phyloP scores from a whole-genome alignment of 179 eudicot species.

The Heliamphora pulchella region DNA sequence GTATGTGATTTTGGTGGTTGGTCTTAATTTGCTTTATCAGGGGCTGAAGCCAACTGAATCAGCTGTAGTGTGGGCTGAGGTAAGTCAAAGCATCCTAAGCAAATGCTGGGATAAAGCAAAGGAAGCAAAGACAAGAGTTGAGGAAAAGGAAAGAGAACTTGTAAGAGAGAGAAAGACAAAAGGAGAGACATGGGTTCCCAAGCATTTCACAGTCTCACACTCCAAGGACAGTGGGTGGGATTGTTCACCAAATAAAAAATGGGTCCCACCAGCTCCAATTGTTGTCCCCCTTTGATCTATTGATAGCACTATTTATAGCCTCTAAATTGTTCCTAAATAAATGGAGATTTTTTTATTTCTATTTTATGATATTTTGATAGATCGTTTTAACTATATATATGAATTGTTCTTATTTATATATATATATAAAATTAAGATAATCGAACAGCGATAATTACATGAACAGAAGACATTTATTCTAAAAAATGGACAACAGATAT shows the following conservation, averaged over 20 bases:
- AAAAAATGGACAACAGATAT: too few relatives aligned
- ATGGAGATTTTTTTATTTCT: too few relatives aligned
- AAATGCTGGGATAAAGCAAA: conserved; percentile 64
- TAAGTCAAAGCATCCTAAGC: conserved; percentile 45
- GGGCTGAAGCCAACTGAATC: conserved; percentile 53
- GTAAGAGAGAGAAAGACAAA: conserved; percentile 32
- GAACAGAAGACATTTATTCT: too few relatives aligned
- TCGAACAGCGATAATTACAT: too few relatives aligned
- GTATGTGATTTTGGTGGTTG: background rate
- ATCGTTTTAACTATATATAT: too few relatives aligned
- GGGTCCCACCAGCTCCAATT: conserved; percentile 61
- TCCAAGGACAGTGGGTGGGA: conserved; percentile 47
- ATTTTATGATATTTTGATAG: too few relatives aligned
- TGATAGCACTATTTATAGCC: too few relatives aligned
- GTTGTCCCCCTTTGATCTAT: conserved; percentile 31
- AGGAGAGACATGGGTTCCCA: conserved; percentile 48
- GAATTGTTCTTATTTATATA: too few relatives aligned
- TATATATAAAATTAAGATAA: too few relatives aligned
- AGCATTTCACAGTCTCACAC: conserved; percentile 47
- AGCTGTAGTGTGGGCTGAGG: conserved; percentile 58
- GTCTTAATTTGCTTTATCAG: conserved; percentile 21
- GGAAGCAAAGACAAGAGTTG: conserved; percentile 48
- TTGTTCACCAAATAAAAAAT: conserved; percentile 39
- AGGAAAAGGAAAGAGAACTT: conserved; percentile 52
- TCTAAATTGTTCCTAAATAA: too few relatives aligned